Base-by-base conservation (phyloP, 345 rosid genomes). In the Eucalyptus shirleyi region DNA sequence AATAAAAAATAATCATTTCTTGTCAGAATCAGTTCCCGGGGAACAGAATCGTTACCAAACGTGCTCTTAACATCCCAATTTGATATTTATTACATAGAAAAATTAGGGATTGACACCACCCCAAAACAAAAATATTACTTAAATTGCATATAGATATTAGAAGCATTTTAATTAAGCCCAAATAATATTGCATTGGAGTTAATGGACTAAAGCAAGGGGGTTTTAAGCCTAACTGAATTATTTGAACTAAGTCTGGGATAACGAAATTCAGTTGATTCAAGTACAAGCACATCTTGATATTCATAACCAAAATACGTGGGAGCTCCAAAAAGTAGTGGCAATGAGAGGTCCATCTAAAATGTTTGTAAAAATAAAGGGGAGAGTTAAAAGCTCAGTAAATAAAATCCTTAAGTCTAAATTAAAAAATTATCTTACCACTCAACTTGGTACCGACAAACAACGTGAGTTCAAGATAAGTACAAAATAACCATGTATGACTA, bases 1-100 rank as follows among this genome's bases (percentile, higher is more conserved):
- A n/a, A n/a, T n/a, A n/a, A n/a, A n/a, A n/a, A n/a, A n/a, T n/a
- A n/a, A n/a, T n/a, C n/a, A n/a, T n/a, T n/a, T n/a, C n/a, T n/a
- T n/a, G n/a, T n/a, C n/a, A n/a, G n/a, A n/a, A n/a, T n/a, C n/a
- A n/a, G n/a, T n/a, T n/a, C n/a, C n/a, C n/a, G n/a, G n/a, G n/a
- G n/a, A n/a, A n/a, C n/a, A n/a, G n/a, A n/a, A n/a, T n/a, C n/a
- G n/a, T n/a, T n/a, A n/a, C n/a, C n/a, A n/a, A n/a, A n/a, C n/a
- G n/a, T n/a, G n/a, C n/a, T n/a, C n/a, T n/a, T 49, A 15, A 49
- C 0, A 5, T 12, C 50, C 15, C 1, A 49, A 49, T 49, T 49
- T 49, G 14, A 49, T 0, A 12, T 47, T 12, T 0, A 11, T 47
- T 49, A 49, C 50, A 49, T 49, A 49, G 2, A 49, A 49, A 49